A percentile compares a stretch with the other conserved stretches of the same genome.
Evolutionary conservation across 768 basidiomycete genomes (phyloP).

Genomic region (Obba rivulosa): DNA sequence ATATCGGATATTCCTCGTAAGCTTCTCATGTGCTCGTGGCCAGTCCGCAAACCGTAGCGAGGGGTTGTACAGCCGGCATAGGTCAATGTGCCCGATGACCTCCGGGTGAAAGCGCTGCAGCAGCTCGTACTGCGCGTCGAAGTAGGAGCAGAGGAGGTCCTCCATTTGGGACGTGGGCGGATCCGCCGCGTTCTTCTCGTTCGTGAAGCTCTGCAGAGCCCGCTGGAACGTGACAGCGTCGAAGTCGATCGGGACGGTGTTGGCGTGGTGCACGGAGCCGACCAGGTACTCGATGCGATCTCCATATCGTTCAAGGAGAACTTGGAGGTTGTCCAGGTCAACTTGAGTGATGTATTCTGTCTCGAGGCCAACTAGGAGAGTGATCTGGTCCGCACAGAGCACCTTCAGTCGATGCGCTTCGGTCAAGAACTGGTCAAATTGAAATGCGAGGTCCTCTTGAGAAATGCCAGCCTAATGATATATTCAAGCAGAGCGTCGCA

Average conservation of each 20-base stretch:
- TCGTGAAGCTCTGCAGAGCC: conserved; percentile 40
- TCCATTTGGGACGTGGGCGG: conserved; percentile 27
- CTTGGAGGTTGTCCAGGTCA: conserved; percentile 57
- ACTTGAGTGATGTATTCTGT: conserved; percentile 77
- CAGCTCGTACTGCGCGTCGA: conserved; percentile 79
- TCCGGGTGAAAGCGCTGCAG: conserved; percentile 73
- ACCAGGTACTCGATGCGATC: conserved; percentile 79
- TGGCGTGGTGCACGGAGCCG: conserved; percentile 91
- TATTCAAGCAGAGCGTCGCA: background rate
- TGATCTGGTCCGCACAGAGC: conserved; percentile 58
- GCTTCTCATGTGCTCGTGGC: conserved; percentile 53
- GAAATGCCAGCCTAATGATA: conserved; percentile 34
- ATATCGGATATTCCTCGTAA: conserved; percentile 69
- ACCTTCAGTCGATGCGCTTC: conserved; percentile 77
- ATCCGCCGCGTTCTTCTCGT: background rate
- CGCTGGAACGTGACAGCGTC: conserved; percentile 64
- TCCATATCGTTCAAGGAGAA: conserved; percentile 42
- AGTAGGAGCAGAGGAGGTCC: conserved; percentile 60
- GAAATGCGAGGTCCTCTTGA: conserved; percentile 44
- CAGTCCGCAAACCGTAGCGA: conserved; percentile 47
- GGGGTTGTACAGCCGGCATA: conserved; percentile 84
- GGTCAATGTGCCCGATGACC: conserved; percentile 89
- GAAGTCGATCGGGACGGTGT: conserved; percentile 87
- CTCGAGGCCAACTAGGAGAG: conserved; percentile 84
- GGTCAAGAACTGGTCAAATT: conserved; percentile 68